These are phyloP conservation scores for Diplotaxis tenuifolia DNA, from an alignment of 345 rosid species.

Conservation along the genomic window DNA sequence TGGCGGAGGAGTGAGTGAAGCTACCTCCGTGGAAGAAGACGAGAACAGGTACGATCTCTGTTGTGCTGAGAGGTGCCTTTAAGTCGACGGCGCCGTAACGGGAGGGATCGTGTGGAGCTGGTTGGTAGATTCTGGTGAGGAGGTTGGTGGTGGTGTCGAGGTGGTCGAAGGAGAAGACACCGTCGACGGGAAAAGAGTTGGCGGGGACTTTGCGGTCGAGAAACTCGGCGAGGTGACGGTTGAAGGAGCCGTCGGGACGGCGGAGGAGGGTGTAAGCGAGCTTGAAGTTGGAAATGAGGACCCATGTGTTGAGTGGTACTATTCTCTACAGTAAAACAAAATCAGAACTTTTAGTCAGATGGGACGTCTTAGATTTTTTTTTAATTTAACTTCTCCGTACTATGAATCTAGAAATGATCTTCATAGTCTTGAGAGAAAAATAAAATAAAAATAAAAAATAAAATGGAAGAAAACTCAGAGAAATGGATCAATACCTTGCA, in stretches of 20 bases:
- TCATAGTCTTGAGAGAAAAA: too few species aligned
- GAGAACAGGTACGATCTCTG: slow-evolving; percentile 70
- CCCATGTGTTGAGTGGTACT: slow-evolving; percentile 97
- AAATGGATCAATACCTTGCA: slow-evolving; percentile 51
- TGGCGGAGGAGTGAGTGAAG: slow-evolving; percentile 91
- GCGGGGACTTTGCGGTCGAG: slow-evolving; percentile 88
- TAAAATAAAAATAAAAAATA: too few species aligned
- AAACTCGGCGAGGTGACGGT: slow-evolving; percentile 87
- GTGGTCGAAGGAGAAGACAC: slow-evolving; percentile 97
- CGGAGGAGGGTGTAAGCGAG: slow-evolving; percentile 87
- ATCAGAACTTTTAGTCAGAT: not conserved
- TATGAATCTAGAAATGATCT: slow-evolving; percentile 6
- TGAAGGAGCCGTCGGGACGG: slow-evolving; percentile 86
- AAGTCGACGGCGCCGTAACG: slow-evolving; percentile 56
- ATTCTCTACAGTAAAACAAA: slow-evolving; percentile 67
- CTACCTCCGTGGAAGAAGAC: slow-evolving; percentile 97
- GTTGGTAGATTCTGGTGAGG: slow-evolving; percentile 69
- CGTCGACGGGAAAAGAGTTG: slow-evolving; percentile 71
- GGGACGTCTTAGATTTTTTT: not conserved
- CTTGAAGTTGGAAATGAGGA: slow-evolving; percentile 96
- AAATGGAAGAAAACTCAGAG: too few species aligned
- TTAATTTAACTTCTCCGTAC: not conserved
- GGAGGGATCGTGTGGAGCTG: slow-evolving; percentile 41
- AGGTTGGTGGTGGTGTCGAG: slow-evolving; percentile 67
- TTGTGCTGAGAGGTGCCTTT: slow-evolving; percentile 65